These are phyloP conservation scores for Lactuca saligna DNA, from an alignment of 129 eudicot genomes.

Conservation along the genomic window DNA sequence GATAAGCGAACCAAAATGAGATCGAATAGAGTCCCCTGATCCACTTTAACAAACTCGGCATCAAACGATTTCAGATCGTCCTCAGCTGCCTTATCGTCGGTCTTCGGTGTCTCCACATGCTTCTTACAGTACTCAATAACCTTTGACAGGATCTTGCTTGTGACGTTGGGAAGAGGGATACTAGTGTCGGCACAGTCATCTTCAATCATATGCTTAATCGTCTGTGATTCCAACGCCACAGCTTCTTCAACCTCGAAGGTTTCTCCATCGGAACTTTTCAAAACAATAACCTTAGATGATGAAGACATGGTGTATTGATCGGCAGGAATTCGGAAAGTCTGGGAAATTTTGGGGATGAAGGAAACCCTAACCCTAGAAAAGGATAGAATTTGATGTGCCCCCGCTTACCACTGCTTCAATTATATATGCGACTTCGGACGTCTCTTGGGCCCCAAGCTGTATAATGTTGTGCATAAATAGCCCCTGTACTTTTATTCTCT, in stretches of 20 bases:
- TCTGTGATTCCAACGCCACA: constrained; percentile 42
- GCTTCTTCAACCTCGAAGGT: constrained; percentile 46
- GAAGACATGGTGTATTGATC: constrained; percentile 16
- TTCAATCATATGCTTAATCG: constrained; percentile 46
- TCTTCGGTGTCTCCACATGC: constrained; percentile 43
- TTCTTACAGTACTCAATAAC: constrained; percentile 46
- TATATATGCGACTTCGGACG: background rate
- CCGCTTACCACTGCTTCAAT: background rate
- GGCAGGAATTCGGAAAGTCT: constrained; percentile 9
- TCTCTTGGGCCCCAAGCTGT: background rate
- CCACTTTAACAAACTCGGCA: constrained; percentile 50
- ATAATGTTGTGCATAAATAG: background rate
- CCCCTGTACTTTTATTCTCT: background rate
- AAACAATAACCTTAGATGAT: constrained; percentile 23
- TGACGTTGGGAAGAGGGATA: constrained; percentile 43
- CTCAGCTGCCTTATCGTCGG: constrained; percentile 38
- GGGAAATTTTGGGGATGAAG: constrained; percentile 14
- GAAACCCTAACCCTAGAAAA: constrained; percentile 22
- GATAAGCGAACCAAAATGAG: constrained; percentile 30
- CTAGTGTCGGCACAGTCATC: constrained; percentile 41
- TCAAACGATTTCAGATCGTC: constrained; percentile 46
- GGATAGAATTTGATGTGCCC: constrained; percentile 11
- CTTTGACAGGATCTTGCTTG: constrained; percentile 39
- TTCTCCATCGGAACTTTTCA: constrained; percentile 44
- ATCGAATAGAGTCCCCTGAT: constrained; percentile 49